Conservation (phyloP, 495 filamentous ascomycete genomes). For the Aspergillus wentii region DNA sequence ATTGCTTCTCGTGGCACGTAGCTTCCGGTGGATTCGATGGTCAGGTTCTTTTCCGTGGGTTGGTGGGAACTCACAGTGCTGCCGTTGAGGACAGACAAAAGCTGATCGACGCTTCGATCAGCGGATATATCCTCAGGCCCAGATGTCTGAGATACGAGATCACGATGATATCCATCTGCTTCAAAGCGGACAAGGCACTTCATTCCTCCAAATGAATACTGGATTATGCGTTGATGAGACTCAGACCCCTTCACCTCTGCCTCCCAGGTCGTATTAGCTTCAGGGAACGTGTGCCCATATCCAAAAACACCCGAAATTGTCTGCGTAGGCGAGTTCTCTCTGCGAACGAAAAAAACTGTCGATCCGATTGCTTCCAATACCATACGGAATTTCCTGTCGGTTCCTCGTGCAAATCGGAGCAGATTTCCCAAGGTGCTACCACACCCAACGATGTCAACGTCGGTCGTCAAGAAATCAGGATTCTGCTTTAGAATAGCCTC, state of each 20-base stretch:
- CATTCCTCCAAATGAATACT: slow-evolving; percentile 53
- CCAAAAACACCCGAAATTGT: slow-evolving; percentile 48
- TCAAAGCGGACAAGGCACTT: slow-evolving; percentile 55
- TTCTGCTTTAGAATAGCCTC: slow-evolving; percentile 32
- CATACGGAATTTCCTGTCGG: slow-evolving; percentile 51
- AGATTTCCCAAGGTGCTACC: slow-evolving; percentile 56
- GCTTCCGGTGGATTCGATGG: slow-evolving; percentile 4
- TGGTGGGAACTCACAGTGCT: background rate
- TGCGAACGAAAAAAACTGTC: slow-evolving; percentile 59
- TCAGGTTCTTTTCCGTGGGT: slow-evolving; percentile 2
- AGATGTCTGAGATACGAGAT: slow-evolving; percentile 1
- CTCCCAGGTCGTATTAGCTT: slow-evolving; percentile 58
- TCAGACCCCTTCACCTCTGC: slow-evolving; percentile 40
- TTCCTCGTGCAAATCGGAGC: slow-evolving; percentile 45
- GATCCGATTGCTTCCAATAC: slow-evolving; percentile 53
- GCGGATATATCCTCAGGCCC: background rate
- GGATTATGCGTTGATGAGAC: slow-evolving; percentile 59
- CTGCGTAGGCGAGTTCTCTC: slow-evolving; percentile 50
- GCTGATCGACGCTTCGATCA: background rate
- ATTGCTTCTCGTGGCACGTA: slow-evolving; percentile 38
- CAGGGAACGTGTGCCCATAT: slow-evolving; percentile 62
- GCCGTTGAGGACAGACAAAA: slow-evolving; percentile 3
- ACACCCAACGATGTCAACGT: slow-evolving; percentile 59
- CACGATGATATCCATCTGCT: slow-evolving; percentile 52
- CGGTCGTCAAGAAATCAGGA: slow-evolving; percentile 26